These are phyloP conservation scores for Monilinia fructigena DNA, from an alignment of 2,329 filamentous ascomycete genomes.

Conservation along the genomic window DNA sequence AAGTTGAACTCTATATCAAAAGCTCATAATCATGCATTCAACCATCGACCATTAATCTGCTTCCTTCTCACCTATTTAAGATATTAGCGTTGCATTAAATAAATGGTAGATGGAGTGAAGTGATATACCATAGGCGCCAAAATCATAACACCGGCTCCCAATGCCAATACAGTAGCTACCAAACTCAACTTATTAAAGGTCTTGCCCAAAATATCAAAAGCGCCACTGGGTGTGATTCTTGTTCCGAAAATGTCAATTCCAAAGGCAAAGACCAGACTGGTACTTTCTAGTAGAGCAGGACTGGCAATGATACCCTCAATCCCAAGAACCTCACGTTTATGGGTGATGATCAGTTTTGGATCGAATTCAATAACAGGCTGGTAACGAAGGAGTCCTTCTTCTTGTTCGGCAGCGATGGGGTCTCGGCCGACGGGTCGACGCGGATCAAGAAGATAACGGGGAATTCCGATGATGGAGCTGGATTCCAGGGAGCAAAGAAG, in stretches of 20 bases:
- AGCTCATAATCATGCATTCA: constrained; percentile 31
- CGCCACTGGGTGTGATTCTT: constrained; percentile 78
- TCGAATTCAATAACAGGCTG: constrained; percentile 77
- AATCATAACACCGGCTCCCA: constrained; percentile 72
- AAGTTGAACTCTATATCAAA: constrained; percentile 23
- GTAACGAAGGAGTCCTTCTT: constrained; percentile 82
- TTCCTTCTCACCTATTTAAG: constrained; percentile 56
- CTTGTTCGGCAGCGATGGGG: constrained; percentile 71
- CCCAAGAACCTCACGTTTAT: constrained; percentile 77
- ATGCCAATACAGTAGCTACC: constrained; percentile 76
- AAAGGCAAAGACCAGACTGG: constrained; percentile 83
- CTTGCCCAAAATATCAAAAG: constrained; percentile 90
- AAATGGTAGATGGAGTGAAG: neutral
- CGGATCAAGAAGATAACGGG: constrained; percentile 76
- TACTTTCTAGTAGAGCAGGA: constrained; percentile 85
- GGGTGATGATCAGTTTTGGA: constrained; percentile 74
- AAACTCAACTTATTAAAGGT: constrained; percentile 91
- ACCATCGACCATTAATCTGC: constrained; percentile 67
- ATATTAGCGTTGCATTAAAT: constrained; percentile 40
- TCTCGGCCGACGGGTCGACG: constrained; percentile 84
- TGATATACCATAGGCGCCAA: constrained; percentile 80
- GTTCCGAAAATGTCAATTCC: constrained; percentile 88
- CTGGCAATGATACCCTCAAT: constrained; percentile 70
- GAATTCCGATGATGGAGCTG: constrained; percentile 75
- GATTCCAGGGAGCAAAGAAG: constrained; percentile 76